phyloP scores from a whole-genome alignment of 192 early-diverging fungal species.

The Gryganskiella cystojenkinii region DNA sequence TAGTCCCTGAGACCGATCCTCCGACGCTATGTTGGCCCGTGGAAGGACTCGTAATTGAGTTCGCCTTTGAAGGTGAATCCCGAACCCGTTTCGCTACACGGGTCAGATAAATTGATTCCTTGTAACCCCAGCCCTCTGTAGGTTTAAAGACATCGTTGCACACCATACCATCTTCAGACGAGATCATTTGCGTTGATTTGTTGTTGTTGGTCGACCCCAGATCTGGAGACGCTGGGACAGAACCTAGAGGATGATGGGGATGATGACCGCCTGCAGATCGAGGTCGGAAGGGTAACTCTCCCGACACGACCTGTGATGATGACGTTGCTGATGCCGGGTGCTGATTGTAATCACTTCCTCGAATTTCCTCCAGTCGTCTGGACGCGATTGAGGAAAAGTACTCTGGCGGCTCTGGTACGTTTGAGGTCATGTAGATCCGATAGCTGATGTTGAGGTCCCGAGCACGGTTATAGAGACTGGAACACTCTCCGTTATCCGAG shows the following conservation, averaged over 20 bases:
- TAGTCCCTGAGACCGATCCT: no score
- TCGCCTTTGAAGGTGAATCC: constrained; percentile 17
- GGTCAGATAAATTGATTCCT: constrained; percentile 23
- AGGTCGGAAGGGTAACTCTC: constrained; percentile 1
- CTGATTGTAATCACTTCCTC: constrained; percentile 22
- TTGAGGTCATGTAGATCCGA: constrained; percentile 48
- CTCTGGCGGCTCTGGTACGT: constrained; percentile 36
- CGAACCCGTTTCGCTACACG: constrained; percentile 31
- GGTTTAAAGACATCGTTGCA: constrained; percentile 27
- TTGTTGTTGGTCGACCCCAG: constrained; percentile 2
- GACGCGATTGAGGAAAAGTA: constrained; percentile 33
- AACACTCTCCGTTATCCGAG: constrained; percentile 10
- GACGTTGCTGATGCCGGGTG: not conserved
- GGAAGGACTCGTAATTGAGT: no score
- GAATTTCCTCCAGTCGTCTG: constrained; percentile 36
- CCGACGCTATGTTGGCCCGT: no score
- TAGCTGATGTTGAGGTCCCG: constrained; percentile 32
- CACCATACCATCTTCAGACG: constrained; percentile 46
- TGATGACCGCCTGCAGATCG: not conserved
- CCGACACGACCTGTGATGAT: not conserved
- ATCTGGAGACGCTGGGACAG: constrained; percentile 20
- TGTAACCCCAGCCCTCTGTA: constrained; percentile 45
- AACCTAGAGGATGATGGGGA: no score
- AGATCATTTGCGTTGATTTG: constrained; percentile 15
- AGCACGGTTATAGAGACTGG: constrained; percentile 32